Conservation (phyloP, 2,329 filamentous ascomycete genomes). For the Albophoma yamanashiensis region DNA sequence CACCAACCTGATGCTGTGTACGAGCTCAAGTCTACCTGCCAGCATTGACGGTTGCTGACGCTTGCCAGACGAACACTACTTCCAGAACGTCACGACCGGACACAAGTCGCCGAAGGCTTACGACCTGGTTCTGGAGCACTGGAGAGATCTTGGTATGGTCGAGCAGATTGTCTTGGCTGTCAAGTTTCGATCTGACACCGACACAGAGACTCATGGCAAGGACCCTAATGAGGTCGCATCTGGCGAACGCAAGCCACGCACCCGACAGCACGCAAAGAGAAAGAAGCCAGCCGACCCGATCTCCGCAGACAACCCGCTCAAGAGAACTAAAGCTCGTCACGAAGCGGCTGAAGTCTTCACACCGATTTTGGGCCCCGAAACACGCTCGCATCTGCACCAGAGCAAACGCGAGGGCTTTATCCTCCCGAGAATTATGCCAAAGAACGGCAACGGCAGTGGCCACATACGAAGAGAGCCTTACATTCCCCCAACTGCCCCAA, state of each 20-base stretch:
- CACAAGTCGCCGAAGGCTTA: conserved; percentile 25
- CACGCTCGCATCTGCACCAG: background rate
- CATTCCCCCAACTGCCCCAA: background rate
- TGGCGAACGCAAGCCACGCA: background rate
- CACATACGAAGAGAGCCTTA: background rate
- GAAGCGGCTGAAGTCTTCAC: background rate
- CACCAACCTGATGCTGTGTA: conserved; percentile 28
- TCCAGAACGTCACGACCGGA: conserved; percentile 28
- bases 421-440: background rate
- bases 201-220: background rate
- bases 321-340: background rate
- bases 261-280: background rate
- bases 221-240: background rate
- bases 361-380: too few relatives aligned
- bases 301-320: background rate
- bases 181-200: background rate
- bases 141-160: conserved; percentile 12
- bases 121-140: conserved; percentile 22
- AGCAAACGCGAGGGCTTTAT: background rate
- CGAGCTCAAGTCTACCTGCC: conserved; percentile 9
- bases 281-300: background rate
- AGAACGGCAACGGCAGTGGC: background rate
- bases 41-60: conserved; percentile 3
- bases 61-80: conserved; percentile 32
- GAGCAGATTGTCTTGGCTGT: too few relatives aligned